phyloP scores from a whole-genome alignment of 208 protist species.

The Wallacemonas sp. region DNA sequence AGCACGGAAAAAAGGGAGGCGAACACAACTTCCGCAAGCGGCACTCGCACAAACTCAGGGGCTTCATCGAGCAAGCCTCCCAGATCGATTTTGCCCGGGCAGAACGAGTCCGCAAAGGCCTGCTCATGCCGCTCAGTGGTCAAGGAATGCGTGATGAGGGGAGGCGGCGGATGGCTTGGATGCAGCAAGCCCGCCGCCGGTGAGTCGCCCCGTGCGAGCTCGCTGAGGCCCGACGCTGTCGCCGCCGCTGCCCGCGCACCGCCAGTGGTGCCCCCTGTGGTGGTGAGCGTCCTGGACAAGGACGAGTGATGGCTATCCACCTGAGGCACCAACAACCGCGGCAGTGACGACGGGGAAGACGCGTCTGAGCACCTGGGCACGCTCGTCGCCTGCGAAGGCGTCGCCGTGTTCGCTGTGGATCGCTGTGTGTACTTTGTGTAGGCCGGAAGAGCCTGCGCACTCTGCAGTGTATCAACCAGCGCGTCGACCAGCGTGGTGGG shows the following conservation, averaged over 20 bases:
- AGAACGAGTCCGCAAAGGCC: slow-evolving; percentile 51
- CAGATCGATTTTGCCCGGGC: slow-evolving; percentile 25
- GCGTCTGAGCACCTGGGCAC: neutral
- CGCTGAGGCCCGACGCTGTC: no score
- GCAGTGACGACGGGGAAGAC: neutral
- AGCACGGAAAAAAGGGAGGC: slow-evolving; percentile 46
- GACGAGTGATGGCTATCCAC: no score
- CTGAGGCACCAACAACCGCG: no score
- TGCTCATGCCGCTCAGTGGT: slow-evolving; percentile 23
- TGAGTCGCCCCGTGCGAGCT: no score
- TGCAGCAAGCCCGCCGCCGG: no score
- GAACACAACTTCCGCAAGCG: slow-evolving; percentile 48
- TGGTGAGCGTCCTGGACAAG: no score
- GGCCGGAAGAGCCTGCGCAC: neutral
- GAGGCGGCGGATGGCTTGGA: neutral
- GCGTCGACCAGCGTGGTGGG: neutral
- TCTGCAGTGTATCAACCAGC: neutral
- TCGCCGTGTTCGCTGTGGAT: no score
- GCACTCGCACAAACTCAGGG: slow-evolving; percentile 29
- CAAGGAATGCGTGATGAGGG: neutral
- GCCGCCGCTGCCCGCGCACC: no score
- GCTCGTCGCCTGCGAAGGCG: no score
- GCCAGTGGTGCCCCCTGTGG: no score
- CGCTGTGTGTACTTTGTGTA: no score
- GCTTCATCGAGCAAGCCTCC: slow-evolving; percentile 16